Percentiles rank a stretch among this genome's conserved stretches.
Conservation (phyloP, 495 filamentous ascomycete genomes). For the Neurospora terricola region DNA sequence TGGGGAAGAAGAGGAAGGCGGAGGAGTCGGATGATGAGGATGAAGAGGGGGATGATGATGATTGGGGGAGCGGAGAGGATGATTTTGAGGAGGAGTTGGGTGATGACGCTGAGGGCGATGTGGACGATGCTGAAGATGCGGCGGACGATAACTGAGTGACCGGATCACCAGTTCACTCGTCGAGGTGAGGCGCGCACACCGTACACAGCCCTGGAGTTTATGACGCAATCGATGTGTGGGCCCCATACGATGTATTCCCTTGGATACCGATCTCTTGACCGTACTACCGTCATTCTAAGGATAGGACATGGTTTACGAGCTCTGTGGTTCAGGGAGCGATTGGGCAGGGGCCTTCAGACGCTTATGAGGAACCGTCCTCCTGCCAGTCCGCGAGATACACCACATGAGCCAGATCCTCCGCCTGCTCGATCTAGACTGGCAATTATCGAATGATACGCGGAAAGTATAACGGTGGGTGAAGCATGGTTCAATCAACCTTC, state of each 20-base stretch:
- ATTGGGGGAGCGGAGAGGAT: conserved; percentile 5
- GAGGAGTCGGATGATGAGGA: conserved; percentile 35
- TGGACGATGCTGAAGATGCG: conserved; percentile 1
- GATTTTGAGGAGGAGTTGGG: not conserved
- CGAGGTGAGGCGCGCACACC: not conserved
- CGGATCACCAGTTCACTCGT: not conserved
- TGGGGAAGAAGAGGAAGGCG: conserved; percentile 32
- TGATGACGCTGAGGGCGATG: conserved; percentile 5
- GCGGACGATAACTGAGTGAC: not conserved
- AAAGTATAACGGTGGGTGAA: not conserved
- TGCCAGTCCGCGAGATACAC: not conserved
- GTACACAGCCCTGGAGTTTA: not conserved
- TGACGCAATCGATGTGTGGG: not conserved
- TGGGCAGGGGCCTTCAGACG: not conserved
- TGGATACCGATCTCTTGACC: not conserved
- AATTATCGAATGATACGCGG: not conserved
- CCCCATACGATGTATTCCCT: not conserved
- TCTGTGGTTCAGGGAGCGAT: not conserved
- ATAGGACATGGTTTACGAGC: not conserved
- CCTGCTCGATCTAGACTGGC: not conserved
- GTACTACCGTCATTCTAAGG: not conserved
- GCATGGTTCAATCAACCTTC: not conserved
- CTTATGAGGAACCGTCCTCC: not conserved
- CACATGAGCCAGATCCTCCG: not conserved
- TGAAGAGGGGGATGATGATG: conserved; percentile 20